A percentile compares a stretch with the other conserved stretches of the same genome.
These are phyloP conservation scores for Tylopilus sp. DNA, from an alignment of 1,284 basidiomycete species.

Conservation along the genomic window DNA sequence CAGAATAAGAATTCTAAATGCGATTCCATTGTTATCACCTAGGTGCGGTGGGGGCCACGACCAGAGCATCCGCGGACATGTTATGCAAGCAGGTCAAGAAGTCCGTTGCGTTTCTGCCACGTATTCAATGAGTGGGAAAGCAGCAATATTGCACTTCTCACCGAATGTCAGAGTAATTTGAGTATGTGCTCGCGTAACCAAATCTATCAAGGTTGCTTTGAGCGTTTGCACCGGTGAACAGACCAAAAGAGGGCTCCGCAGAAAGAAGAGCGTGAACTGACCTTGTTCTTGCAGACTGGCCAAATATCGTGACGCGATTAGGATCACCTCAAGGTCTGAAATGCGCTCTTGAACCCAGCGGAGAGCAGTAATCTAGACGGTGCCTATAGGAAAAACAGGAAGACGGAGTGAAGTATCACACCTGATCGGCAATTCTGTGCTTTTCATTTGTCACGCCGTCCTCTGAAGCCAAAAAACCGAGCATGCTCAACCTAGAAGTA, in stretches of 20 bases:
- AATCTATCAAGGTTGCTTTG: slow-evolving; percentile 61
- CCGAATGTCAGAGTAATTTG: slow-evolving; percentile 51
- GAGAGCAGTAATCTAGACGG: slow-evolving; percentile 28
- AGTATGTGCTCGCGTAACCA: slow-evolving; percentile 55
- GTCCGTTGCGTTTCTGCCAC: slow-evolving; percentile 40
- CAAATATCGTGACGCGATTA: slow-evolving; percentile 45
- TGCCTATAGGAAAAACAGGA: not conserved
- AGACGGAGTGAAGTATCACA: not conserved
- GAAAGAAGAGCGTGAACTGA: slow-evolving; percentile 56
- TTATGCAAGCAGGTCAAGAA: slow-evolving; percentile 46
- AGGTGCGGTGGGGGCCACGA: slow-evolving; percentile 46
- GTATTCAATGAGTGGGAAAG: slow-evolving; percentile 47
- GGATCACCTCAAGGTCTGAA: slow-evolving; percentile 43
- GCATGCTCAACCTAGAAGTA: slow-evolving; percentile 17
- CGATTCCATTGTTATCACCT: slow-evolving; percentile 29
- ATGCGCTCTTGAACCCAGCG: slow-evolving; percentile 39
- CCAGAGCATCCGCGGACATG: slow-evolving; percentile 45
- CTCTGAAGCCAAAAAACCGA: slow-evolving; percentile 22
- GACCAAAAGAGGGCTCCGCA: slow-evolving; percentile 54
- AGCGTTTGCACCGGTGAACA: slow-evolving; percentile 58
- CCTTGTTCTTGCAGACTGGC: slow-evolving; percentile 53
- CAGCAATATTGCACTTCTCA: slow-evolving; percentile 44
- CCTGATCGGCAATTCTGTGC: slow-evolving; percentile 27
- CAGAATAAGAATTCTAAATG: not conserved
- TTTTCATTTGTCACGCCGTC: slow-evolving; percentile 23